A percentile compares a stretch with the other conserved stretches of the same genome.
Conservation (phyloP, 371 early-diverging fungal genomes). For the Caulochytrium protostelioides region DNA sequence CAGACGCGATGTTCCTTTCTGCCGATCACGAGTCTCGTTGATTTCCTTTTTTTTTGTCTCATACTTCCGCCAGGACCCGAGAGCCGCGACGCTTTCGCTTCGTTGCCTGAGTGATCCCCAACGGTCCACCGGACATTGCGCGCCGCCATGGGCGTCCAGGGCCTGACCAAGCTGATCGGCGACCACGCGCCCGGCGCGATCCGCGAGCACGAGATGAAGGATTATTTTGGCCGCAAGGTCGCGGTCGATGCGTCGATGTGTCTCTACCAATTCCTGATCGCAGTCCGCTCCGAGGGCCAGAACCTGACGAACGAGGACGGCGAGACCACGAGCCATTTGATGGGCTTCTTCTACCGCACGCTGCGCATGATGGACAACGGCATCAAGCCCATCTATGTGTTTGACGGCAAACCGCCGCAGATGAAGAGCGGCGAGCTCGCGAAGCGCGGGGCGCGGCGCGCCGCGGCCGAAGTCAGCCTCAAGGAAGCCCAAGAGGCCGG, state of each 20-base stretch:
- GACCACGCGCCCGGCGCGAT: conserved; percentile 77
- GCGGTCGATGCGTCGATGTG: conserved; percentile 97
- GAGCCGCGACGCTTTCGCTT: too few relatives aligned
- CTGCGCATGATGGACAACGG: conserved; percentile 97
- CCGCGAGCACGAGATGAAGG: conserved; percentile 59
- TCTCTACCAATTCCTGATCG: conserved; percentile 98
- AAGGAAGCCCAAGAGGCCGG: conserved; percentile 21
- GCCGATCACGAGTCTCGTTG: too few relatives aligned
- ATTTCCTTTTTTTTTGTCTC: too few relatives aligned
- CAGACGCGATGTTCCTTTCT: too few relatives aligned
- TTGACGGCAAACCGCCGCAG: conserved; percentile 97
- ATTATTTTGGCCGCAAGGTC: conserved; percentile 88
- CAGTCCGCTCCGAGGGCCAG: conserved; percentile 85
- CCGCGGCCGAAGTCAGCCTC: conserved; percentile 39
- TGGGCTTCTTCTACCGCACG: conserved; percentile 97
- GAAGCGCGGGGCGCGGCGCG: conserved; percentile 64
- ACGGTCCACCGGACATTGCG: too few relatives aligned
- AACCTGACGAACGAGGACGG: conserved; percentile 72
- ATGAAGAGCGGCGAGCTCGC: conserved; percentile 87
- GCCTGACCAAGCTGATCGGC: conserved; percentile 80
- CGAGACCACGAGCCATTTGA: conserved; percentile 91
- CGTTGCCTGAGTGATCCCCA: too few relatives aligned
- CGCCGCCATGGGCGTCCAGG: conserved; percentile 94
- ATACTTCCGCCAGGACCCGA: too few relatives aligned
- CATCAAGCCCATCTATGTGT: conserved; percentile 95